Evolutionary conservation across 495 filamentous ascomycete genomes (phyloP), one percentile per base, ranked within the genome.

Genomic region (Mycothermus thermophilus): DNA sequence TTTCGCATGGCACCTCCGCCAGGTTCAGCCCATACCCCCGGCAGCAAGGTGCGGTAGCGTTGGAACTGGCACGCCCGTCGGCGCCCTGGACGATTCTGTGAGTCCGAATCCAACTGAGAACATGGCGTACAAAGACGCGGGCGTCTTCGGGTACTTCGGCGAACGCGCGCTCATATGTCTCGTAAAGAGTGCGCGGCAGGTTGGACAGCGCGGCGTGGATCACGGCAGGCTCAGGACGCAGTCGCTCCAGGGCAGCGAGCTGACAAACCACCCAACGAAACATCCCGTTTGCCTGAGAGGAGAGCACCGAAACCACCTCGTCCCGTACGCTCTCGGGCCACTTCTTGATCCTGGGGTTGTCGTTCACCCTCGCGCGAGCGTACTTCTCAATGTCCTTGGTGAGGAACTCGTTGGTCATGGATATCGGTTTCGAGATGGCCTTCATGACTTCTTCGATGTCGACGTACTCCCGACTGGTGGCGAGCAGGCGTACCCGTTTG

Each of bases 381-480:
- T 35, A 41, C 0, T 13, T 5, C 1, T 5, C 17, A 11, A 48
- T 42, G 19, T 41, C 45, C 13, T 35, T 23, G 8, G 29, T 25
- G 0, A 48, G 4, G 0, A 38, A 17, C 2, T 9, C 4, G 23
- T 44, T 48, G 5, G 3, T 12, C 45, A 48, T 48, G 3, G 37
- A 44, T 6, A 48, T 25, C 3, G 34, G 20, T 1, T 22, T 25
- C 10, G 42, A 41, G 16, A 44, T 35, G 3, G 14, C 32, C 9
- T 30, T 40, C 35, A 54, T 28, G 9, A 11, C 12, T 1, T 34
- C 26, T 30, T 48, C 46, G 14, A 69, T 66, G 31, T 67, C 65
- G 8, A 31, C 22, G 20, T 69, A 61, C 15, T 58, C 47, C 8
- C 65, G 52, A 34, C 65, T 67, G 3, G 62, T 63, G 21, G 48